Percentiles rank a stretch among this genome's conserved stretches.
Conservation (phyloP, 1,284 basidiomycete genomes). For the Ustilago xerochloae region DNA sequence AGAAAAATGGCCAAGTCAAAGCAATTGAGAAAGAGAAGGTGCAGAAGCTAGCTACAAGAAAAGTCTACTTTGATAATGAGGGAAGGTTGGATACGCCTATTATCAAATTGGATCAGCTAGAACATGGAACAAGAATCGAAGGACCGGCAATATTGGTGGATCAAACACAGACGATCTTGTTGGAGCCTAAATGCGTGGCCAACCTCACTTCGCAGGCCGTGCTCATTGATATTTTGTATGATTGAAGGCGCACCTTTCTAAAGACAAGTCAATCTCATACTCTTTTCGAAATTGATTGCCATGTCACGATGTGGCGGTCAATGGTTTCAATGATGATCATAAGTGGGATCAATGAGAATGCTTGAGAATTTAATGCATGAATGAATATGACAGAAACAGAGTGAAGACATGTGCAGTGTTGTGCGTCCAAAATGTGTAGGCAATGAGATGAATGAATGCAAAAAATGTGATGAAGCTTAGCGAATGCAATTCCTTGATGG, state of each 20-base stretch:
- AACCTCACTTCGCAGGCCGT: slow-evolving; percentile 54
- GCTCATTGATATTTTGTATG: slow-evolving; percentile 53
- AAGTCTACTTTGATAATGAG: slow-evolving; percentile 81
- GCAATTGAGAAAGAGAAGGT: neutral
- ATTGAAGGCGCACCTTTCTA: no score
- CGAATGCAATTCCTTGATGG: neutral
- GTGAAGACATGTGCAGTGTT: slow-evolving; percentile 1
- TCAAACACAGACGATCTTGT: slow-evolving; percentile 88
- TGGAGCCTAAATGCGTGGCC: slow-evolving; percentile 69
- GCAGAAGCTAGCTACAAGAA: slow-evolving; percentile 70
- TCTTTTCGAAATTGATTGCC: no score
- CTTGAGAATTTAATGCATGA: slow-evolving; percentile 1
- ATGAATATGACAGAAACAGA: neutral
- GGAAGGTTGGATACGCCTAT: slow-evolving; percentile 85
- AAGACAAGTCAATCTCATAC: no score
- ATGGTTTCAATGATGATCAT: no score
- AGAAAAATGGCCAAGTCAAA: slow-evolving; percentile 26
- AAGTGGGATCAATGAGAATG: no score
- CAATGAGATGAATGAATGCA: slow-evolving; percentile 1
- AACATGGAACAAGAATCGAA: slow-evolving; percentile 77
- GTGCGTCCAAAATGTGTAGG: neutral
- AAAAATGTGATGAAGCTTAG: neutral
- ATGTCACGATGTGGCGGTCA: no score
- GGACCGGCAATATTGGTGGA: slow-evolving; percentile 92
- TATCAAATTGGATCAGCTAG: slow-evolving; percentile 77